Percentiles rank a stretch among this genome's conserved stretches.
These are phyloP conservation scores for Kluyveromyces wickerhamii DNA, from an alignment of 805 yeast genomes.

Conservation along the genomic window DNA sequence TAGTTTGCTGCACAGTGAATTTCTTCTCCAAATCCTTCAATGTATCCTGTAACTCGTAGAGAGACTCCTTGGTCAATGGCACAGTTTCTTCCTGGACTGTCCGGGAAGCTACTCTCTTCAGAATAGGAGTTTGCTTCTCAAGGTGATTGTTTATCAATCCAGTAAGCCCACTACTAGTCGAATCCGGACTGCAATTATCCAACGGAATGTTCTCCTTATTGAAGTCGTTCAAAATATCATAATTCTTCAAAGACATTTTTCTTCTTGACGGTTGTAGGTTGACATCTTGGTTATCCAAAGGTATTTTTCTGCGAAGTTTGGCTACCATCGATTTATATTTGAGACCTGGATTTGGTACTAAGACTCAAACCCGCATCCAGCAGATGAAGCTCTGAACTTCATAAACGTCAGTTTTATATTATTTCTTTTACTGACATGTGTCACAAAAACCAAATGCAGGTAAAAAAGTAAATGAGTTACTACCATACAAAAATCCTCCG, in stretches of 20 bases:
- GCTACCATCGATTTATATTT: neutral
- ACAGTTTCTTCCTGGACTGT: neutral
- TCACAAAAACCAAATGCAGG: conserved; percentile 1
- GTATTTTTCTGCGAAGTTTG: conserved; percentile 3
- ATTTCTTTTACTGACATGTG: neutral
- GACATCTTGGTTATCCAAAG: conserved; percentile 4
- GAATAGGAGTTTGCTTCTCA: conserved; percentile 1
- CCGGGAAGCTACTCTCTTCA: neutral
- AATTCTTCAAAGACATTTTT: conserved; percentile 2
- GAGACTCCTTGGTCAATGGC: conserved; percentile 13
- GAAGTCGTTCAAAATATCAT: neutral
- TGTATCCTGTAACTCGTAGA: conserved; percentile 16
- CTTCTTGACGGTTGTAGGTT: conserved; percentile 1
- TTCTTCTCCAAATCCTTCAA: conserved; percentile 1
- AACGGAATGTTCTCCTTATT: conserved; percentile 2
- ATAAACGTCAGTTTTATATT: neutral
- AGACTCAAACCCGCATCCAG: too few relatives aligned
- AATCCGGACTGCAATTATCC: neutral
- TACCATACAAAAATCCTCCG: too few relatives aligned
- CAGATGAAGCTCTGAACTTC: too few relatives aligned
- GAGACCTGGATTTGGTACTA: too few relatives aligned
- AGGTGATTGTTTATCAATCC: conserved; percentile 3
- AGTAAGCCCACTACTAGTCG: neutral
- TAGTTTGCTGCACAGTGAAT: neutral
- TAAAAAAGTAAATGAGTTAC: too few relatives aligned